phyloP scores from a whole-genome alignment of 805 yeast genomes.

The Lachancea kluyveri region DNA sequence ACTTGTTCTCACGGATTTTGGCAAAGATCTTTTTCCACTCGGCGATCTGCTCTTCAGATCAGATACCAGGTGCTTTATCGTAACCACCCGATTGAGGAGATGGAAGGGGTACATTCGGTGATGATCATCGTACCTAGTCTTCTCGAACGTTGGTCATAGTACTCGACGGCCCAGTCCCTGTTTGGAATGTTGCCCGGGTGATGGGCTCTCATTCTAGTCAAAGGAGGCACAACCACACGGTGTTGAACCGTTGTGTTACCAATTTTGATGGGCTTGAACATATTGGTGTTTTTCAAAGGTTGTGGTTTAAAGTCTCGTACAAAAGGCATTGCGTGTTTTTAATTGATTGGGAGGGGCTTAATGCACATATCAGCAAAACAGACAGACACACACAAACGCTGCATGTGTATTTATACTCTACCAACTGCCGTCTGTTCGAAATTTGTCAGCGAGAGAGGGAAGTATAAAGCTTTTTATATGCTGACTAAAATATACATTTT shows the following conservation, averaged over 20 bases:
- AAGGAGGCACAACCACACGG: constrained; percentile 40
- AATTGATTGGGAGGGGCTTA: too few relatives aligned
- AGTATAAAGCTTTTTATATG: too few relatives aligned
- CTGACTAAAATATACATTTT: too few relatives aligned
- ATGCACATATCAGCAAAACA: too few relatives aligned
- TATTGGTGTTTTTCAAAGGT: constrained; percentile 30
- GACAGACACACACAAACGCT: too few relatives aligned
- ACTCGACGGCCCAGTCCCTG: constrained; percentile 39
- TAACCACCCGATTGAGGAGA: constrained; percentile 38
- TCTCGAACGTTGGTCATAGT: constrained; percentile 51
- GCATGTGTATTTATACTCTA: too few relatives aligned
- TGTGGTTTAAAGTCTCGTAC: constrained; percentile 23
- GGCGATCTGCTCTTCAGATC: constrained; percentile 39
- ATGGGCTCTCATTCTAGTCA: constrained; percentile 38
- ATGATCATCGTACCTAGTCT: constrained; percentile 53
- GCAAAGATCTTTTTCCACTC: constrained; percentile 46
- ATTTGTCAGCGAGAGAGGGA: too few relatives aligned
- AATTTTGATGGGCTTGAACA: constrained; percentile 41
- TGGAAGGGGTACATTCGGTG: constrained; percentile 55
- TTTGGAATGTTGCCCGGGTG: constrained; percentile 37
- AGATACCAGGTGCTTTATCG: constrained; percentile 44
- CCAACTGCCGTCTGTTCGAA: too few relatives aligned
- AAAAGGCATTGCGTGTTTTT: too few relatives aligned
- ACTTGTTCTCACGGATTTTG: constrained; percentile 44
- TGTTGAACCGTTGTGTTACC: constrained; percentile 34